These are phyloP conservation scores for Chaetomium tenue DNA, from an alignment of 495 filamentous ascomycete genomes.

Conservation along the genomic window DNA sequence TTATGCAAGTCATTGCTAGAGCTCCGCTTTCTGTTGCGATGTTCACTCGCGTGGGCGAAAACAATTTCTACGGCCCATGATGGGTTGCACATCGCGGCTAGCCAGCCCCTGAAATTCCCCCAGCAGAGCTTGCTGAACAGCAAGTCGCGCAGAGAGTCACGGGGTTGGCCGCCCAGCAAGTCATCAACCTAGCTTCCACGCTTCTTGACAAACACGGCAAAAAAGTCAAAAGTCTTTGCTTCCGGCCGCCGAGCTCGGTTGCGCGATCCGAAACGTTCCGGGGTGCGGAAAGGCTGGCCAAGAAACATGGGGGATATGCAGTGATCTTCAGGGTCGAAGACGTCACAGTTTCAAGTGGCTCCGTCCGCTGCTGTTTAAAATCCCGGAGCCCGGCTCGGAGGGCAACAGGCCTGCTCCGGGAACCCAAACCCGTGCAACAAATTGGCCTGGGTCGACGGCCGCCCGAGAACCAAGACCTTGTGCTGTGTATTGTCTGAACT, in stretches of 20 bases:
- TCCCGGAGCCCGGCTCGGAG: constrained; percentile 13
- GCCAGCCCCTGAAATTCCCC: constrained; percentile 22
- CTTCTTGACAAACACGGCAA: not conserved
- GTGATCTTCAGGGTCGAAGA: constrained; percentile 24
- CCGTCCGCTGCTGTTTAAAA: constrained; percentile 18
- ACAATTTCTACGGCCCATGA: constrained; percentile 4
- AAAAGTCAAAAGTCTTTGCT: not conserved
- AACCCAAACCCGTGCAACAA: constrained; percentile 7
- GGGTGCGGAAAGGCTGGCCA: not conserved
- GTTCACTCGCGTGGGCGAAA: constrained; percentile 5
- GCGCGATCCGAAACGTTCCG: constrained; percentile 6
- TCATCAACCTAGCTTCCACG: too few species aligned
- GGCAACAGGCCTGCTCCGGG: constrained; percentile 5
- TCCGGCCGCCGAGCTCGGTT: not conserved
- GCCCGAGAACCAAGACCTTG: not conserved
- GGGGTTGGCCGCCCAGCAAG: too few species aligned
- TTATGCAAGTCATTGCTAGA: constrained; percentile 22
- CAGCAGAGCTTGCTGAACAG: not conserved
- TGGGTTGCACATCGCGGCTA: constrained; percentile 16
- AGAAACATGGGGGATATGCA: constrained; percentile 7
- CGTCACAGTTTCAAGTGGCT: constrained; percentile 22
- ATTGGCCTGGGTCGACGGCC: not conserved
- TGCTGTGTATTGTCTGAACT: not conserved
- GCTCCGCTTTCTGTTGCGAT: constrained; percentile 10
- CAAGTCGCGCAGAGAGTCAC: not conserved